phyloP scores from a whole-genome alignment of 2,329 filamentous ascomycete genomes.

The Colletotrichum incanum region DNA sequence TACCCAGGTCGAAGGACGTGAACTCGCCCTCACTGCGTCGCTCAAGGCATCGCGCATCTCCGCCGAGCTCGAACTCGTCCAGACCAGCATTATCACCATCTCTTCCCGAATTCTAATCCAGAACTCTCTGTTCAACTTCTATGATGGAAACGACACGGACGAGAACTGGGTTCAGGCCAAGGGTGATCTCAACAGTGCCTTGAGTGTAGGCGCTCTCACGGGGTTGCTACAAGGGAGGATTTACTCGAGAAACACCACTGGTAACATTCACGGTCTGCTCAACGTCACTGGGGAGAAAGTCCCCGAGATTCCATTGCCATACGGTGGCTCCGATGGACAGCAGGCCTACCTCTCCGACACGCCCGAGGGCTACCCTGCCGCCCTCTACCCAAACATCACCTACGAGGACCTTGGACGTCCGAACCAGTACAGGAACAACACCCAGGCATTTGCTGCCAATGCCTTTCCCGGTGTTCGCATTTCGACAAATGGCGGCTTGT shows the following conservation, averaged over 20 bases:
- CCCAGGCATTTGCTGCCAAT: slow-evolving; percentile 61
- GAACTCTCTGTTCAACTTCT: slow-evolving; percentile 66
- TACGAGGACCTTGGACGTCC: slow-evolving; percentile 65
- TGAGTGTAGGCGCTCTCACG: slow-evolving; percentile 72
- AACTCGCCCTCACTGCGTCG: slow-evolving; percentile 84
- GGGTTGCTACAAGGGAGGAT: slow-evolving; percentile 80
- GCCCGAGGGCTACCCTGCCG: slow-evolving; percentile 77
- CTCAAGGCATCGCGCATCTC: slow-evolving; percentile 88
- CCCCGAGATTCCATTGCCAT: slow-evolving; percentile 74
- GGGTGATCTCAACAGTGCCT: slow-evolving; percentile 79
- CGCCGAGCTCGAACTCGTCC: slow-evolving; percentile 83
- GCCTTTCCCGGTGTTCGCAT: slow-evolving; percentile 68
- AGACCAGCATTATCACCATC: slow-evolving; percentile 81
- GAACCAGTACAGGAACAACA: slow-evolving; percentile 59
- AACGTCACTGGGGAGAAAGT: slow-evolving; percentile 72
- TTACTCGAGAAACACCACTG: slow-evolving; percentile 78
- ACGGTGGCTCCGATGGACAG: slow-evolving; percentile 70
- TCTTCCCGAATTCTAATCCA: slow-evolving; percentile 77
- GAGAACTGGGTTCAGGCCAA: slow-evolving; percentile 74
- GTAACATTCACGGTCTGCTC: slow-evolving; percentile 70
- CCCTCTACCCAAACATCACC: slow-evolving; percentile 85
- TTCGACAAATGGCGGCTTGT: slow-evolving; percentile 69
- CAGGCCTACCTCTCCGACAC: slow-evolving; percentile 73
- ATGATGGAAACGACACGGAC: slow-evolving; percentile 67
- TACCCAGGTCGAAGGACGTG: slow-evolving; percentile 67